Base-by-base conservation (phyloP, 768 basidiomycete species). In the Mycena epipterygia region DNA sequence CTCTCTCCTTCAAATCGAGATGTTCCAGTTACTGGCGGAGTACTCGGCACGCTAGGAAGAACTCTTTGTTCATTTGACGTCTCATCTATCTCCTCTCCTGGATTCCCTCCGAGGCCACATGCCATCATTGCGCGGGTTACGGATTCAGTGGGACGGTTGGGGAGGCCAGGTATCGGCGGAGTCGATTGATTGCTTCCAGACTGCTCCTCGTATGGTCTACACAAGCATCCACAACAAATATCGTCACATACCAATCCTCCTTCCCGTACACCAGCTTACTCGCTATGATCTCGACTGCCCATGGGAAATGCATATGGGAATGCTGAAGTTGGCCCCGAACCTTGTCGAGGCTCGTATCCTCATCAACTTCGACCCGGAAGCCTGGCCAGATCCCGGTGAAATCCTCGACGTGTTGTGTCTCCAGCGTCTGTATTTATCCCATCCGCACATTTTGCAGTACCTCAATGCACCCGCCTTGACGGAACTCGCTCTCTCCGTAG, bases 31-130 rank as follows among this genome's bases (percentile, higher is more conserved):
- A 19, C 27, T 67, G 3, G 46, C 46, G 1, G 9, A 19, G 35
- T 46, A 52, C n/a, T 39, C 46, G 30, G n/a, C 23, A 2, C 46
- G 32, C 0, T 68, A 59, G 67, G 67, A 61, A 25, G 67, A 68
- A 8, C 59, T 68, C 12, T 12, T 0, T 25, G 3, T 68, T 1
- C 2, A 29, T 21, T 16, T 68, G 41, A 61, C 66, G 2, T 30
- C 57, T 19, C 27, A 25, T 0, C 41, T 68, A 2, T 1, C 53
- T 5, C 67, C 59, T 33, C 17, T 51, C 35, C 21, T 67, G 16
- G 1, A 19, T 3, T 6, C 53, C 19, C 64, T 65, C 4, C 55
- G 17, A 2, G 35, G 46, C 4, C 29, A 33, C 19, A 13, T 65
- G 6, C 23, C 55, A 8, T 32, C 42, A 4, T 19, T 65, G 30